Base-by-base conservation (phyloP, 768 basidiomycete genomes). In the Dioszegia crocea region DNA sequence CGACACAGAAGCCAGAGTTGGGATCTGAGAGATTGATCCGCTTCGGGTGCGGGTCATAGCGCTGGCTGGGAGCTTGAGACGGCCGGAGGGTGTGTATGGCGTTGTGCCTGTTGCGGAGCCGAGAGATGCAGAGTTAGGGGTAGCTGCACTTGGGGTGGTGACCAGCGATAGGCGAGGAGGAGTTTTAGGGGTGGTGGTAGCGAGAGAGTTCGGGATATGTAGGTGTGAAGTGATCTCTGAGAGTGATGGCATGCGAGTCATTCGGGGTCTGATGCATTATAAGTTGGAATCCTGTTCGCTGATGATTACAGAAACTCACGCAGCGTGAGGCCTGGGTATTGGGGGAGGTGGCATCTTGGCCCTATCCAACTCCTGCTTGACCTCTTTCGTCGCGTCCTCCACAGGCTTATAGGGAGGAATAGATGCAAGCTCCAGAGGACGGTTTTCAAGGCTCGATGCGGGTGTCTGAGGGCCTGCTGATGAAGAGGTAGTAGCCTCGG, bases 31-130 rank as follows among this genome's bases (percentile, higher is more conserved):
- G 1, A 26, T n/a, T 16, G 58, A 46, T 2, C 24, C 33, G 30
- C 59, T 41, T 0, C 51, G 51, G 16, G 64, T 59, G 24, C 70
- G 50, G 57, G 59, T 71, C 67, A 71, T 71, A 24, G 70, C 70
- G 30, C 58, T 63, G 6, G 62, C 63, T 19, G 70, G 70, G 10
- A 71, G 56, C 23, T 62, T 58, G n/a, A 71, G 54, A 33, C 70
- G 46, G 26, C 51, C 51, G 9, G 51, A 53, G 3, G 51, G 51
- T 6, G 33, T 33, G 33, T 6, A 33, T 14, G 33, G 33, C 14
- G 33, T 33, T 14, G 33, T 33, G 38, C 24, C 52, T 40, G 23
- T 58, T 12, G 45, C 49, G n/a, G 31, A 51, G 5, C 29, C 47
- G 4, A 48, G 29, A 17, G 31, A 14, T 16, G 49, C 49, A 24